Base-by-base conservation (phyloP, 371 early-diverging fungal genomes). In the Mortierella sp. region DNA sequence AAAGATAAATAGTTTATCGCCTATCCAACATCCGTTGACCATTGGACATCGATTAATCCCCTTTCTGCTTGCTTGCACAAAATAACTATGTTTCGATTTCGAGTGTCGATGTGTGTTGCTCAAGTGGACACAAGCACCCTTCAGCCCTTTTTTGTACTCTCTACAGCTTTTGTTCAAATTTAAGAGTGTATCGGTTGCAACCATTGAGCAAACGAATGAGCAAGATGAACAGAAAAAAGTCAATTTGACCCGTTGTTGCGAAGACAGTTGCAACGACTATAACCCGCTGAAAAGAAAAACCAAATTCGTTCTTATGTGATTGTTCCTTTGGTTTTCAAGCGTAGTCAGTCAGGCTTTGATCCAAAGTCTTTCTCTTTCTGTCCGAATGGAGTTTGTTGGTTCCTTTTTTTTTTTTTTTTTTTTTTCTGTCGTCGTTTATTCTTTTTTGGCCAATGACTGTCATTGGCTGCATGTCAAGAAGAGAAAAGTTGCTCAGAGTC, bases 331-430 rank as follows among this genome's bases (percentile, higher is more conserved):
- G 10, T 55, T 31, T 14, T 29, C 14, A n/a, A n/a, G 22, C 24
- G n/a, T 24, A 9, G 24, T 50, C n/a, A 1, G 24, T n/a, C 10
- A n/a, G n/a, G n/a, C n/a, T n/a, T n/a, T n/a, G n/a, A n/a, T n/a
- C n/a, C n/a, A n/a, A n/a, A n/a, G n/a, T n/a, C n/a, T n/a, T 70
- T 70, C 43, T 31, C 26, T 24, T 61, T 14, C 1, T 10, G n/a
- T n/a, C n/a, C n/a, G n/a, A n/a, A n/a, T n/a, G n/a, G n/a, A n/a
- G n/a, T 44, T 22, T 63, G 34, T 24, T 44, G 8, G 31, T 61
- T 73, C 48, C 34, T 53, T 63, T 64, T 64, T 64, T 40, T n/a
- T 61, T 55, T 39, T 29, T 66, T 41, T n/a, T 26, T 47, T 44
- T 66, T 31, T 6, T 10, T 10, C 52, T 50, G 14, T 65, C 24